Percentiles rank a stretch among this genome's conserved stretches.
These are phyloP conservation scores for Aspergillus campestris DNA, from an alignment of 495 filamentous ascomycete genomes.

Conservation along the genomic window DNA sequence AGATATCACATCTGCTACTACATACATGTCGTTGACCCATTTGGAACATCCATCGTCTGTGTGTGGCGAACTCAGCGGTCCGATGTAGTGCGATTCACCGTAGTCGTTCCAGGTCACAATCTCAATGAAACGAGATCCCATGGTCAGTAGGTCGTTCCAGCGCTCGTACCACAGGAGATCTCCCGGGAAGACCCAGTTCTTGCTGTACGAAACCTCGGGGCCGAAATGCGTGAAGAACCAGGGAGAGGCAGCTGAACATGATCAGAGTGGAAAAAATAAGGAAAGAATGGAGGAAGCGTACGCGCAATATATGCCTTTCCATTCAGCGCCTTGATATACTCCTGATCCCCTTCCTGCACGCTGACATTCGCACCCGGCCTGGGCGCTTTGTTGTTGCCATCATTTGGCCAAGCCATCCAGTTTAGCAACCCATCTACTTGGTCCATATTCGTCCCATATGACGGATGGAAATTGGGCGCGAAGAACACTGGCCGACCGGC, in stretches of 20 bases:
- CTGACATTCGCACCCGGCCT: conserved; percentile 26
- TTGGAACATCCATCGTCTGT: conserved; percentile 49
- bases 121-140: conserved; percentile 45
- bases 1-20: neutral
- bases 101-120: conserved; percentile 65
- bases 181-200: conserved; percentile 52
- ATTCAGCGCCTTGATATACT: conserved; percentile 34
- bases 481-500: conserved; percentile 41
- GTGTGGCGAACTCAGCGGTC: conserved; percentile 43
- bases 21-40: conserved; percentile 51
- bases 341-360: conserved; percentile 34
- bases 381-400: conserved; percentile 46
- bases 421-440: conserved; percentile 43
- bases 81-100: conserved; percentile 49
- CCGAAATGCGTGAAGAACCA: conserved; percentile 39
- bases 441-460: conserved; percentile 16
- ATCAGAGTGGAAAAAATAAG: neutral
- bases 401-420: conserved; percentile 50
- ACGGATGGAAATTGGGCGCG: conserved; percentile 44
- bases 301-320: conserved; percentile 46
- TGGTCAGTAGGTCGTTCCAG: conserved; percentile 43
- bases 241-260: conserved; percentile 19
- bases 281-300: conserved; percentile 8
- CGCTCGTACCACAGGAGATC: conserved; percentile 51
- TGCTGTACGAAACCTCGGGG: conserved; percentile 41